Evolutionary conservation across 1,284 basidiomycete species (phyloP).

Genomic region (Puccinia coronata): DNA sequence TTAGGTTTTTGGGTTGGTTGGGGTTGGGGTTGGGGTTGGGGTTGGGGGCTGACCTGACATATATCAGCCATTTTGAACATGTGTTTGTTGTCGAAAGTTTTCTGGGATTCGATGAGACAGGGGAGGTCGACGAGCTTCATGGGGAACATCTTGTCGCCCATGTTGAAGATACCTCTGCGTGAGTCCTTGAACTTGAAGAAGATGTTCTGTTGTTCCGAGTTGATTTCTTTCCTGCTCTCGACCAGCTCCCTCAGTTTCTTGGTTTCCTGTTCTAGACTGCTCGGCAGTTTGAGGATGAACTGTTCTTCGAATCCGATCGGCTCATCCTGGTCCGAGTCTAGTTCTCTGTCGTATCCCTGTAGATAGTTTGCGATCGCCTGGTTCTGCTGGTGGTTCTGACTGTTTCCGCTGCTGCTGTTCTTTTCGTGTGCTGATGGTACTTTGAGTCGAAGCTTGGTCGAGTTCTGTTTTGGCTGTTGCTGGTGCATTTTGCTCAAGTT

Average conservation of each 20-base stretch:
- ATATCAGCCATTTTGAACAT: conserved; percentile 99
- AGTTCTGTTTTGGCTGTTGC: too few relatives aligned
- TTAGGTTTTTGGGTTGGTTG: not conserved
- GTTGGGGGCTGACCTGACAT: conserved; percentile 70
- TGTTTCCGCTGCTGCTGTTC: not conserved
- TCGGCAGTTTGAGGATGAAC: conserved; percentile 87
- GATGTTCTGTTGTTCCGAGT: conserved; percentile 69
- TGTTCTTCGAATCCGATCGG: conserved; percentile 92
- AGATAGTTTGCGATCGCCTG: conserved; percentile 23
- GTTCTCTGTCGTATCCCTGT: conserved; percentile 76
- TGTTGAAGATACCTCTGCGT: conserved; percentile 83
- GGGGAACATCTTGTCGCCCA: conserved; percentile 76
- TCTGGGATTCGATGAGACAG: conserved; percentile 90
- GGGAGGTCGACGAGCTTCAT: conserved; percentile 96
- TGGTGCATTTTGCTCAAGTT: too few relatives aligned
- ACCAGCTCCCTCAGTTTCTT: conserved; percentile 71
- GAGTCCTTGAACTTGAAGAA: conserved; percentile 99
- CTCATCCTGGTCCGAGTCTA: conserved; percentile 90
- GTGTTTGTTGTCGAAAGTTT: conserved; percentile 85
- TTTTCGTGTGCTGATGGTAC: conserved; percentile 3
- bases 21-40: not conserved
- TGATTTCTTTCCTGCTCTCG: conserved; percentile 70
- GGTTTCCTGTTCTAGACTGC: conserved; percentile 66
- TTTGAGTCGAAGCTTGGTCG: conserved; percentile 9
- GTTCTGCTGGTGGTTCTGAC: not conserved